Conservation (phyloP, 2,329 filamentous ascomycete species). For the Paraphaeosphaeria minitans region DNA sequence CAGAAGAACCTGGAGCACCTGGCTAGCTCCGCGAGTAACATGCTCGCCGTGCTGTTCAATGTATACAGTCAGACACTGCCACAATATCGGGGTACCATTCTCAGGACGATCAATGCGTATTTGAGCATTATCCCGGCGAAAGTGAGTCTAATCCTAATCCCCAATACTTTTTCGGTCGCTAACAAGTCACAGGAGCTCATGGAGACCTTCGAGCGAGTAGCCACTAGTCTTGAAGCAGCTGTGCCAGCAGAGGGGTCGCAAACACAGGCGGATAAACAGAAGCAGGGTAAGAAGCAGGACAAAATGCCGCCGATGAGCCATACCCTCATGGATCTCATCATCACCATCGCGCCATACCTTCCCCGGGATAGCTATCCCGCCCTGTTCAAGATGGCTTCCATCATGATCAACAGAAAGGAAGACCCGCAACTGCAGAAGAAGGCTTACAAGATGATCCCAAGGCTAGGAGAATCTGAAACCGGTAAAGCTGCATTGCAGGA, state of each 20-base stretch:
- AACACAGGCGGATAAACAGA: conserved; percentile 67
- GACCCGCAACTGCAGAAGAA: conserved; percentile 98
- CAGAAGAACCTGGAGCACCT: conserved; percentile 82
- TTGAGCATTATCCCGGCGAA: conserved; percentile 80
- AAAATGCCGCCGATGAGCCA: conserved; percentile 90
- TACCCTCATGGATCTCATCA: conserved; percentile 94
- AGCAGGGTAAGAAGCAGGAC: conserved; percentile 65
- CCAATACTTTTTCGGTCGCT: conserved; percentile 17
- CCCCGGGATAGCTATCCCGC: conserved; percentile 82
- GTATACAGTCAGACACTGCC: conserved; percentile 97
- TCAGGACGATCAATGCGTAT: conserved; percentile 94
- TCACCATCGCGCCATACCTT: conserved; percentile 93
- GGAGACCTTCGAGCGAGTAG: conserved; percentile 87
- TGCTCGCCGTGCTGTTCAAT: conserved; percentile 97
- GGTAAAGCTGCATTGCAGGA: conserved; percentile 78
- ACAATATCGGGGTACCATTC: conserved; percentile 85
- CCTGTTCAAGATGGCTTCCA: conserved; percentile 84
- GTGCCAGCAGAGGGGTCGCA: conserved; percentile 65
- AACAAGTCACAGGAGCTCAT: conserved; percentile 67
- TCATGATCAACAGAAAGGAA: conserved; percentile 78
- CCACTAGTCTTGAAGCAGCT: conserved; percentile 77
- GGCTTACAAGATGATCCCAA: conserved; percentile 95
- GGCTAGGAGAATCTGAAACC: conserved; percentile 78
- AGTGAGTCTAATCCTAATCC: conserved; percentile 35
- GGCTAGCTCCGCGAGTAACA: conserved; percentile 78